Evolutionary conservation across 1,139 yeast species (phyloP), one percentile per base, ranked within the genome.

Genomic region (Lodderomyces oxycetoniae): DNA sequence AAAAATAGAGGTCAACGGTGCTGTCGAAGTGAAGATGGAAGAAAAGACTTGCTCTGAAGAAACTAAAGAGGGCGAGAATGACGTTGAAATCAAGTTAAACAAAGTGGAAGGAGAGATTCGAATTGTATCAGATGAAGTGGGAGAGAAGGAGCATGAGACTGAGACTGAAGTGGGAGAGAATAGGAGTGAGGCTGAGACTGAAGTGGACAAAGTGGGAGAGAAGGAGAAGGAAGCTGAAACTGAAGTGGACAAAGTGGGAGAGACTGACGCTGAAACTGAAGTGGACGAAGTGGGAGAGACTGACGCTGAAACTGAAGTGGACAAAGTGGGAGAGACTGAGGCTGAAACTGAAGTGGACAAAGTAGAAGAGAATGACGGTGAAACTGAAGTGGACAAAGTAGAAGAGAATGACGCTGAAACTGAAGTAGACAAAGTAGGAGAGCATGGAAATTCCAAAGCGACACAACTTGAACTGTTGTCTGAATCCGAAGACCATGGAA

Each of bases 11-110:
- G 22, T 20, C 10, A 10, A 20, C 10, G 22, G 10, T 20, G 22
- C 10, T 20, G 22, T 20, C 10, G 22, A 20, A 8, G 10, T 20
- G 10, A 20, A 20, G 10, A 6, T 7, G 66, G 74, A n/a, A n/a
- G n/a, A n/a, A n/a, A n/a, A n/a, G 45, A 55, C 83, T 17, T 77
- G 84, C 83, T 80, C 82, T 2, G 77, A 77, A 47, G 58, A 73
- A 11, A 55, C 74, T 31, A n/a, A n/a, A n/a, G n/a, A n/a, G 69
- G 64, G 46, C 60, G 60, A 33, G 45, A 48, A 22, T 65, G 61
- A 20, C 57, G 61, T 35, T 67, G 67, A 23, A 63, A 50, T 27
- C 19, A 4, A n/a, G n/a, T n/a, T 16, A 11, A 26, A 17, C 6
- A 26, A 4, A 26, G 4, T 20, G 17, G 25, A 19, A 21, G 6